Conservation (phyloP, 345 rosid species). For the Camelina neglecta region DNA sequence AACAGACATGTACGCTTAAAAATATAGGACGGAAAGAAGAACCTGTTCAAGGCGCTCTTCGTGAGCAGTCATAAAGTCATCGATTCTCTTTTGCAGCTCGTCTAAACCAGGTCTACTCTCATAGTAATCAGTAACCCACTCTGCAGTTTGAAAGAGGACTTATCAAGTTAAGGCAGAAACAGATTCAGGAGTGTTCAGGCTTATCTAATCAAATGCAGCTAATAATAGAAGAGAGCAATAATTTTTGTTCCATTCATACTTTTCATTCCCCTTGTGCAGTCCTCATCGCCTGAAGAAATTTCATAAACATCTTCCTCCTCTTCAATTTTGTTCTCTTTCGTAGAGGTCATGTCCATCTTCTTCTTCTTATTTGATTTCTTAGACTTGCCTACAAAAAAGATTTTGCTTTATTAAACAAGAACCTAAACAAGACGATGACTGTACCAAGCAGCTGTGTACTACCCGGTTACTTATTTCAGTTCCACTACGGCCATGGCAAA, state of each 20-base stretch:
- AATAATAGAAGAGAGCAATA: conserved; percentile 12
- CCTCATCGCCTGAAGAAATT: conserved; percentile 80
- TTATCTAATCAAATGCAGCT: conserved; percentile 1
- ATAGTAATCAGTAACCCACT: conserved; percentile 76
- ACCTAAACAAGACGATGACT: neutral
- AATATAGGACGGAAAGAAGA: conserved; percentile 20
- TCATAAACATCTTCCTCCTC: conserved; percentile 55
- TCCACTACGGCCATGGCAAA: conserved; percentile 16
- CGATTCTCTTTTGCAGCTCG: conserved; percentile 74
- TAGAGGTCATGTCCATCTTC: conserved; percentile 29
- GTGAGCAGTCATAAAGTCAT: conserved; percentile 73
- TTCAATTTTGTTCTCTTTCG: conserved; percentile 30
- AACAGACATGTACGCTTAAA: neutral
- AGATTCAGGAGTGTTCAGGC: neutral
- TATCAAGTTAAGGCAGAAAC: conserved; percentile 15
- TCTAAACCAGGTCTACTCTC: conserved; percentile 78
- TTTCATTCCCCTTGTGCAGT: conserved; percentile 73
- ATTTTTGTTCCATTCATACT: conserved; percentile 49
- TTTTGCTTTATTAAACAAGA: neutral
- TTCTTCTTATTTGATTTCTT: conserved; percentile 42
- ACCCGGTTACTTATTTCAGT: conserved; percentile 30
- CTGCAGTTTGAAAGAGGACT: conserved; percentile 49
- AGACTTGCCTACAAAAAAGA: conserved; percentile 38
- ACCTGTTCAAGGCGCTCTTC: conserved; percentile 87
- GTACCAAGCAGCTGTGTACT: conserved; percentile 10